Conservation (phyloP, 306 rosid genomes). For the Arachis hypogaea region DNA sequence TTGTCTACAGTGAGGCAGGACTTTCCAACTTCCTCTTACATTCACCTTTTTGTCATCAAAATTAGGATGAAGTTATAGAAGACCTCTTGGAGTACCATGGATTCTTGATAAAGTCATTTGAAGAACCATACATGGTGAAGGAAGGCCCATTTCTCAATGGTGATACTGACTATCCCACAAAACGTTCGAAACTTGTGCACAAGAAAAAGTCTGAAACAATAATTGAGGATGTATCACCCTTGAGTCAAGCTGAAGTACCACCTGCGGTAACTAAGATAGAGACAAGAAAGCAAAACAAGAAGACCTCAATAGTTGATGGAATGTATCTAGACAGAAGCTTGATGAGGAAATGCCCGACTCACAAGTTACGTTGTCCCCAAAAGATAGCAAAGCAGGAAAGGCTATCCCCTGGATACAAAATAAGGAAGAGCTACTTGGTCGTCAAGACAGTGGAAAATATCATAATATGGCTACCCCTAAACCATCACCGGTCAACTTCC, state of each 20-base stretch:
- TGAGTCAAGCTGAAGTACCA: slow-evolving; percentile 42
- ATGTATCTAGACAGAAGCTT: slow-evolving; percentile 38
- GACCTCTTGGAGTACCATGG: slow-evolving; percentile 83
- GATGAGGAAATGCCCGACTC: slow-evolving; percentile 62
- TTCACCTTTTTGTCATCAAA: slow-evolving; percentile 40
- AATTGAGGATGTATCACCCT: slow-evolving; percentile 57
- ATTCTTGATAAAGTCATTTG: slow-evolving; percentile 65
- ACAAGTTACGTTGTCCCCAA: slow-evolving; percentile 51
- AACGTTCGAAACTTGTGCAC: slow-evolving; percentile 81
- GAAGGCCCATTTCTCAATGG: slow-evolving; percentile 82
- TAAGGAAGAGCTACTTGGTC: slow-evolving; percentile 36
- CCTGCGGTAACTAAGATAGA: slow-evolving; percentile 49
- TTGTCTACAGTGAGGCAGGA: slow-evolving; percentile 1
- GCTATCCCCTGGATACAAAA: background rate
- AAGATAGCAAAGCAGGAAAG: slow-evolving; percentile 46
- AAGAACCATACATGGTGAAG: slow-evolving; percentile 84
- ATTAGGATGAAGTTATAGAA: slow-evolving; percentile 84
- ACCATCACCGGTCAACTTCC: slow-evolving; percentile 46
- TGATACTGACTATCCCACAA: slow-evolving; percentile 78
- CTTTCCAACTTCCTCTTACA: slow-evolving; percentile 38
- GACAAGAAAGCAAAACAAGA: slow-evolving; percentile 40
- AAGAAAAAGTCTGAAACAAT: slow-evolving; percentile 70
- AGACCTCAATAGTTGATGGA: too few relatives aligned
- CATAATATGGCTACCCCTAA: slow-evolving; percentile 32
- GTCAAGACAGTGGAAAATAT: slow-evolving; percentile 47